Conservation (phyloP, 2,329 filamentous ascomycete genomes). For the Fusarium nanum region DNA sequence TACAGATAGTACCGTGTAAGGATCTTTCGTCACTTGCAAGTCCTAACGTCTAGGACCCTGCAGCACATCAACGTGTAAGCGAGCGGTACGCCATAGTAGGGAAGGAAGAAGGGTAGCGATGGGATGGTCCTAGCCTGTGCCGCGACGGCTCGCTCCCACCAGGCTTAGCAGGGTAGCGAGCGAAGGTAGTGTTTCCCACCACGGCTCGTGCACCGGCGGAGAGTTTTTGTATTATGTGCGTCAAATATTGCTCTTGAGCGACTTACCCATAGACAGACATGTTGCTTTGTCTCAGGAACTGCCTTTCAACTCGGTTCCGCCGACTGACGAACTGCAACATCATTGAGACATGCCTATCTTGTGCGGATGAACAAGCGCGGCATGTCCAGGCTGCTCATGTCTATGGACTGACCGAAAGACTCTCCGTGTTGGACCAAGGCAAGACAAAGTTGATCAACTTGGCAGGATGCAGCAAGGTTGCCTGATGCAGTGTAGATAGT, state of each 20-base stretch:
- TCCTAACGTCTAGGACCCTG: conserved; percentile 29
- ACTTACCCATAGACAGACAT: background rate
- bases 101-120: conserved; percentile 19
- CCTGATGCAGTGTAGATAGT: conserved; percentile 5
- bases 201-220: conserved; percentile 30
- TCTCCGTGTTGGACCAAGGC: background rate
- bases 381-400: conserved; percentile 1
- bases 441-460: background rate
- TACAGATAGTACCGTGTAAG: background rate
- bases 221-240: conserved; percentile 16
- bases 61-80: conserved; percentile 35
- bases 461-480: conserved; percentile 2
- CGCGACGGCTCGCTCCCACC: conserved; percentile 37
- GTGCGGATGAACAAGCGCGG: conserved; percentile 22
- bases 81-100: conserved; percentile 18
- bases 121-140: conserved; percentile 30
- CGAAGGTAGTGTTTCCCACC: conserved; percentile 18
- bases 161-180: conserved; percentile 18
- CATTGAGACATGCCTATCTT: conserved; percentile 6
- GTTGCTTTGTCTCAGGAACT: background rate
- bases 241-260: conserved; percentile 7
- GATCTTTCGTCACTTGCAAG: conserved; percentile 15
- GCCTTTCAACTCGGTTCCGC: background rate
- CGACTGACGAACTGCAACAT: conserved; percentile 1
- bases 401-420: conserved; percentile 16